Evolutionary conservation across 352 stramenopile genomes (phyloP).

Genomic region (Pythium phragmiticola): DNA sequence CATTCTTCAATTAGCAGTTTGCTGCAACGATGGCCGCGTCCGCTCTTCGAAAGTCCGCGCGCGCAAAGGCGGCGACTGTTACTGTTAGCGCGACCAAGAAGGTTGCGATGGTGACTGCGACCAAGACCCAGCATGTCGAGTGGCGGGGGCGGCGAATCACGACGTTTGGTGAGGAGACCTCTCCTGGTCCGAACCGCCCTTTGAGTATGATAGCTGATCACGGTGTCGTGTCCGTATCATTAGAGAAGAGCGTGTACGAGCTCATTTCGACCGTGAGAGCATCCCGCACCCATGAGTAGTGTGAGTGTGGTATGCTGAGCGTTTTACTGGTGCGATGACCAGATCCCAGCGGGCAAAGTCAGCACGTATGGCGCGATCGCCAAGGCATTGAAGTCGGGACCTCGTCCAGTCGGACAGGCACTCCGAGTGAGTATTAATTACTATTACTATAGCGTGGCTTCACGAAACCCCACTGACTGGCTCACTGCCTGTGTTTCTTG

Average conservation of each 20-base stretch:
- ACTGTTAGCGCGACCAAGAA: conserved; percentile 4
- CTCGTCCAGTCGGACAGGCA: conserved; percentile 75
- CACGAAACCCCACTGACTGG: not conserved
- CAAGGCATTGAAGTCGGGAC: conserved; percentile 55
- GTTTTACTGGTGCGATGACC: not conserved
- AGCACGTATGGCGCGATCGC: conserved; percentile 77
- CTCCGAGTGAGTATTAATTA: conserved; percentile 45
- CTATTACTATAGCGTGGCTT: not conserved
- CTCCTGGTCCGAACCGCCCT: too few species aligned
- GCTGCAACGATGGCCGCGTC: conserved; percentile 8
- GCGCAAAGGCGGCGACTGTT: not conserved
- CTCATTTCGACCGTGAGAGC: conserved; percentile 62
- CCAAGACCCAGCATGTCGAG: conserved; percentile 51
- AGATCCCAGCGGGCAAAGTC: conserved; percentile 80
- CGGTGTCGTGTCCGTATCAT: not conserved
- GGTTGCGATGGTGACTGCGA: conserved; percentile 7
- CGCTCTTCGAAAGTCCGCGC: conserved; percentile 13
- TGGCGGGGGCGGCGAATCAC: conserved; percentile 77
- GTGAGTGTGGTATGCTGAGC: not conserved
- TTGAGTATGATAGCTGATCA: not conserved
- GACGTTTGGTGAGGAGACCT: conserved; percentile 44
- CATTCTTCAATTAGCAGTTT: conserved; percentile 20
- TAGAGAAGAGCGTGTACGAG: conserved; percentile 78
- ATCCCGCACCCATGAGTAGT: not conserved
- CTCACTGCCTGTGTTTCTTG: not conserved